Evolutionary conservation across 139 green algal species (phyloP).

Genomic region (Closterium sp.): DNA sequence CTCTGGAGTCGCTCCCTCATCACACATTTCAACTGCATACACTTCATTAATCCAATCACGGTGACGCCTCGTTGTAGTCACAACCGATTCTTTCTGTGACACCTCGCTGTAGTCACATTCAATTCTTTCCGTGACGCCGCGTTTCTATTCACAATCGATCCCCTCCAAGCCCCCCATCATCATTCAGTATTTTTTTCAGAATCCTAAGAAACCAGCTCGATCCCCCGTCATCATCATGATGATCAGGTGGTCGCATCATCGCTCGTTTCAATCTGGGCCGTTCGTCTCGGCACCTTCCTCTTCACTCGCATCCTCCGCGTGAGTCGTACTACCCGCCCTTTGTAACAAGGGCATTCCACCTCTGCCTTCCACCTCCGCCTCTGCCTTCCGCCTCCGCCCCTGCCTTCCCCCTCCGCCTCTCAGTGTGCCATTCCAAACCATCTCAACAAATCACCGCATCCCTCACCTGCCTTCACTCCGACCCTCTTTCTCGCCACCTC

Average conservation of each 20-base stretch:
- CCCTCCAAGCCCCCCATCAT: background rate
- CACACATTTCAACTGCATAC: background rate
- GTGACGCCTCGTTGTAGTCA: constrained; percentile 6
- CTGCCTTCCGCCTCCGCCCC: background rate
- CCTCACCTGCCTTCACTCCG: background rate
- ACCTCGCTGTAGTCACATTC: background rate
- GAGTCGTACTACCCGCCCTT: background rate
- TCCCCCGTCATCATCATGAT: no score
- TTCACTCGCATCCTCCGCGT: constrained; percentile 62
- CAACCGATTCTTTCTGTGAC: background rate
- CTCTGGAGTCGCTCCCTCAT: background rate
- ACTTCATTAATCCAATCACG: background rate
- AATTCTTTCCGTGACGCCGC: background rate
- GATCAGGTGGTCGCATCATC: constrained; percentile 56
- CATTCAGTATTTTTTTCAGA: no score
- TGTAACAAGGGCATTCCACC: background rate
- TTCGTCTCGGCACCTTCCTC: constrained; percentile 73
- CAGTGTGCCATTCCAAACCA: no score
- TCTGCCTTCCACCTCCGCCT: background rate
- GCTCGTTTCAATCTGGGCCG: constrained; percentile 72
- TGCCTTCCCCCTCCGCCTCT: background rate
- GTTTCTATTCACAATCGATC: background rate
- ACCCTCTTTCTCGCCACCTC: background rate
- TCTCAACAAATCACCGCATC: no score
- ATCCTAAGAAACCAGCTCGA: no score